Evolutionary conservation across 257 asterid species (phyloP).

Genomic region (Penstemon eatonii): DNA sequence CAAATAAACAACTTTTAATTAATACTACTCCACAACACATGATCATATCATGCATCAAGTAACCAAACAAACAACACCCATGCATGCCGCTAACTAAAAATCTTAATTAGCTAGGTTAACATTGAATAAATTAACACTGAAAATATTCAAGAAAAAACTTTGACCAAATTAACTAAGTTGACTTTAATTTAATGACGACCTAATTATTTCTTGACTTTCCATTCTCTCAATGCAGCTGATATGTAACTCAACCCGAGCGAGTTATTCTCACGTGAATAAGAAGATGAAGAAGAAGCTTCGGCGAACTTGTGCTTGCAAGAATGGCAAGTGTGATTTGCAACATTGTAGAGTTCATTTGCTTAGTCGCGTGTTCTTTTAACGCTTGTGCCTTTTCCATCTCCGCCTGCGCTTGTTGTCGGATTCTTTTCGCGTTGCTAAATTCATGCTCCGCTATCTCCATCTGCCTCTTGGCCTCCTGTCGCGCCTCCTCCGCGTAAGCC

Average conservation of each 20-base stretch:
- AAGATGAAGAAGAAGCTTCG: slow-evolving; percentile 15
- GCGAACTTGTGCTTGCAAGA: slow-evolving; percentile 64
- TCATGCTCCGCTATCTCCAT: slow-evolving; percentile 76
- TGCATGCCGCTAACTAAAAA: background rate
- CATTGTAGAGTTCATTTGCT: slow-evolving; percentile 53
- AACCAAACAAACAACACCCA: background rate
- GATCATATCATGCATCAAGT: background rate
- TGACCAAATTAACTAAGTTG: background rate
- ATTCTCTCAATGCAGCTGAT: slow-evolving; percentile 54
- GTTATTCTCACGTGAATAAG: slow-evolving; percentile 25
- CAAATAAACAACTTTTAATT: background rate
- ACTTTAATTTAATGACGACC: slow-evolving; percentile 32
- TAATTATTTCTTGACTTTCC: slow-evolving; percentile 38
- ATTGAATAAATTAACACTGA: background rate
- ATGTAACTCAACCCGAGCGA: slow-evolving; percentile 42
- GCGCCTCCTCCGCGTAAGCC: slow-evolving; percentile 70
- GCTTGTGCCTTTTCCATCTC: slow-evolving; percentile 66
- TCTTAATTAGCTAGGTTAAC: background rate
- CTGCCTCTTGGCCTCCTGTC: slow-evolving; percentile 63
- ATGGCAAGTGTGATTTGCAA: slow-evolving; percentile 67
- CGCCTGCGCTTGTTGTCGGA: slow-evolving; percentile 69
- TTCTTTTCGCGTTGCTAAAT: slow-evolving; percentile 67
- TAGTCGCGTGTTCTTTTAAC: slow-evolving; percentile 56
- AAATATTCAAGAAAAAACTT: background rate
- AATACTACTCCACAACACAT: background rate